Percentiles rank a stretch among this genome's conserved stretches.
These are phyloP conservation scores for Crithidia brevicula DNA, from an alignment of 208 protist genomes.

Conservation along the genomic window DNA sequence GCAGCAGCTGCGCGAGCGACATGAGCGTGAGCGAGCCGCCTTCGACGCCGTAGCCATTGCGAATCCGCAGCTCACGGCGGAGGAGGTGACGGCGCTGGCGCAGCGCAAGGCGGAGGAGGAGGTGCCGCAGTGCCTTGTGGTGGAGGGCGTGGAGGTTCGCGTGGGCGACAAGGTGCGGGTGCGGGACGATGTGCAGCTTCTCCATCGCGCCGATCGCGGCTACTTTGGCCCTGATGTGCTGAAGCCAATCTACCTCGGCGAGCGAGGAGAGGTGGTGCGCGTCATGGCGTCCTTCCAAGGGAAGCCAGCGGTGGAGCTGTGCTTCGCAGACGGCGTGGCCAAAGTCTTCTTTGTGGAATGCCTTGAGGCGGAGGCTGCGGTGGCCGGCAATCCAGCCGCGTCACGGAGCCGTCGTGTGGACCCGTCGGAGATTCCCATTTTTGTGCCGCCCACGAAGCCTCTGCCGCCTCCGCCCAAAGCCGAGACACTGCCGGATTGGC, in stretches of 20 bases:
- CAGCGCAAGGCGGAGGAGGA: constrained; percentile 38
- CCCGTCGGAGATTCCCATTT: background rate
- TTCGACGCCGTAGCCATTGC: constrained; percentile 62
- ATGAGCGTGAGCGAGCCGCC: constrained; percentile 61
- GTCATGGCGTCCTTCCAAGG: constrained; percentile 76
- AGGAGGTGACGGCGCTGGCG: constrained; percentile 59
- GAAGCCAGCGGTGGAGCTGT: constrained; percentile 79
- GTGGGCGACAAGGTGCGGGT: constrained; percentile 66
- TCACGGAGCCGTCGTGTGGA: constrained; percentile 1
- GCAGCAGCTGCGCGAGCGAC: constrained; percentile 58
- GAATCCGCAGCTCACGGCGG: constrained; percentile 40
- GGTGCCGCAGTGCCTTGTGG: constrained; percentile 26
- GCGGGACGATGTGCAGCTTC: constrained; percentile 50
- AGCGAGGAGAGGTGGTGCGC: constrained; percentile 63
- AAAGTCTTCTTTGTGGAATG: constrained; percentile 86
- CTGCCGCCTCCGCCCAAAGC: constrained; percentile 14
- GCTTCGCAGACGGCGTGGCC: constrained; percentile 78
- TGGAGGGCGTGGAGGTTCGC: constrained; percentile 42
- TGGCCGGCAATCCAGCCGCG: constrained; percentile 6
- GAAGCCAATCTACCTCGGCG: constrained; percentile 83
- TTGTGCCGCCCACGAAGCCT: constrained; percentile 1
- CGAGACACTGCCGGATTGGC: constrained; percentile 22
- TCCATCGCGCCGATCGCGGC: constrained; percentile 58
- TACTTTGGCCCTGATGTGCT: constrained; percentile 68
- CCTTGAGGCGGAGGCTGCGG: constrained; percentile 33